Base-by-base conservation (phyloP, 768 basidiomycete species). In the Suillus subluteus region DNA sequence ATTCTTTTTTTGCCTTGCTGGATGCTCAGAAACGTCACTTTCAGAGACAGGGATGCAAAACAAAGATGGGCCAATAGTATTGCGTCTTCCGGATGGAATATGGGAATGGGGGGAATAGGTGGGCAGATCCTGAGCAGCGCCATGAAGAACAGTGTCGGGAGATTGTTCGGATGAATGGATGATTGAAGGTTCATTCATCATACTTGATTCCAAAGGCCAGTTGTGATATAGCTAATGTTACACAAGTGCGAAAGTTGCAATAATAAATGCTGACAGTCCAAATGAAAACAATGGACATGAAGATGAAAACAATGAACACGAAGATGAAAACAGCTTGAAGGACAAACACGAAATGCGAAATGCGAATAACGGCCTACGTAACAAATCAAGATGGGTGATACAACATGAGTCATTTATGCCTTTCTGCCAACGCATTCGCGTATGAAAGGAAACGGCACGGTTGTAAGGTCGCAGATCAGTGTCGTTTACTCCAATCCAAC, bases 11-110 rank as follows among this genome's bases (percentile, higher is more conserved):
- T 65, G 30, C 35, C 38, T 55, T 52, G 59, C 65, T 54, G 35
- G 63, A 62, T 18, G 26, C 67, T 74, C 35, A 77, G 59, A 44
- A 18, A 21, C 12, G 44, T 46, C 64, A 7, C 41, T 41, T 73
- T 18, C 72, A 92, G 91, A 58, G 95, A 97, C 75, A 89, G 96
- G 61, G 97, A 99, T 72, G 94, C 97, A 35, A 98, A 98, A 77
- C 87, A 91, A 71, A 87, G 88, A 62, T 98, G 95, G 97, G 95
- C 95, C 3, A 90, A 86, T 66, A 85, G 83, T 35, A 83, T 93
- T 21, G 86, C 87, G 15, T 82, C 89, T n/a, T 86, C 86, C 3
- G 84, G 84, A 44, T 93, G 93, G 89, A 82, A 85, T 62, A 79
- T 92, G 70, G 89, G 90, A 16, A 74, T 95, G 35, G 91, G 94